A percentile compares a stretch with the other conserved stretches of the same genome.
Evolutionary conservation across 176 grass and related monocot genomes (phyloP).

Genomic region (Themeda triandra): DNA sequence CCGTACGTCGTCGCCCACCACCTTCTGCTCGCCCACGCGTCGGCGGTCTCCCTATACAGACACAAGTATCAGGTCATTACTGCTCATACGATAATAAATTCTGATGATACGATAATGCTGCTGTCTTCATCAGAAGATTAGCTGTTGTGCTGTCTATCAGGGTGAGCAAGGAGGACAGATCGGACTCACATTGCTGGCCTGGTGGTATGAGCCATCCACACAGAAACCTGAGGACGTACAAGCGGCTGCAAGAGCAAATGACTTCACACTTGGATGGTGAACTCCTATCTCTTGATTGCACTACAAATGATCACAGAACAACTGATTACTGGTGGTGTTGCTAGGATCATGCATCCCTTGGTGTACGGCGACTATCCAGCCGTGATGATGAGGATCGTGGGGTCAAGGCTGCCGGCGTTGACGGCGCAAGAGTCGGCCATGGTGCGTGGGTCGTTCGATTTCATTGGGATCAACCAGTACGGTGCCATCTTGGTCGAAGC

Average conservation of each 20-base stretch:
- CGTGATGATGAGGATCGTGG: constrained; percentile 51
- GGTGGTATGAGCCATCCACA: constrained; percentile 57
- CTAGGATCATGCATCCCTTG: constrained; percentile 68
- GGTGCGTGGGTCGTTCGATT: constrained; percentile 57
- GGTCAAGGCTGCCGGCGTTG: constrained; percentile 39
- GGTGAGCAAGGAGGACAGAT: constrained; percentile 61
- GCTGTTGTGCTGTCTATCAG: too few species aligned
- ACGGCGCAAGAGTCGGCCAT: constrained; percentile 35
- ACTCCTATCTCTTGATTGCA: too few species aligned
- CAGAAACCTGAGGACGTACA: constrained; percentile 33
- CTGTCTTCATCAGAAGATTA: too few species aligned
- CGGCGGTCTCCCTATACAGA: constrained; percentile 51
- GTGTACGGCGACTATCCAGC: constrained; percentile 70
- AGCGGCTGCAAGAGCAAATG: constrained; percentile 57
- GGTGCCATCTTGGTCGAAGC: neutral
- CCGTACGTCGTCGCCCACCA: constrained; percentile 51
- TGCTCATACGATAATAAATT: too few species aligned
- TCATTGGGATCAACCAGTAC: constrained; percentile 82
- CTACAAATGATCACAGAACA: too few species aligned
- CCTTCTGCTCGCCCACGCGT: constrained; percentile 46
- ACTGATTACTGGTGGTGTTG: too few species aligned
- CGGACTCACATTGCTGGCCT: constrained; percentile 57
- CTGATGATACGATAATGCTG: too few species aligned
- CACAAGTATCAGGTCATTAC: too few species aligned
- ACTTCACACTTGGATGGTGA: constrained; percentile 67